Evolutionary conservation across 371 early-diverging fungal species (phyloP).

Genomic region (Saksenaea oblongispora): DNA sequence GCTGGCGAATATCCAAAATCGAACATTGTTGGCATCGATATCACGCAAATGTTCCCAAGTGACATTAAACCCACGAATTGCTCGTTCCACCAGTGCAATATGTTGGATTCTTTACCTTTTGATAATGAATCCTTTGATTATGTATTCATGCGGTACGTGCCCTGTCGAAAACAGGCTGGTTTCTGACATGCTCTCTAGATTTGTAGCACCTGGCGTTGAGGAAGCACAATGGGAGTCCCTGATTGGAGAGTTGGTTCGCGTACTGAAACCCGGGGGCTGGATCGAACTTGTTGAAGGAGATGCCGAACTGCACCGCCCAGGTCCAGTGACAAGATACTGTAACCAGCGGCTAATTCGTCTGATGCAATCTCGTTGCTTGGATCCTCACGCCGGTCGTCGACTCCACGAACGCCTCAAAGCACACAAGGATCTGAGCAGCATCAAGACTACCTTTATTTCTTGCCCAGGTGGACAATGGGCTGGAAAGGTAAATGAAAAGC

Average conservation of each 20-base stretch:
- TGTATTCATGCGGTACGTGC: conserved; percentile 45
- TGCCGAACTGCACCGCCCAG: conserved; percentile 39
- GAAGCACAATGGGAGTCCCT: conserved; percentile 30
- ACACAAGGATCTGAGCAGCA: conserved; percentile 19
- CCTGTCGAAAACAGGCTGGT: neutral
- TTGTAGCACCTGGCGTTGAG: conserved; percentile 35
- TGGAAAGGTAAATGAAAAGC: conserved; percentile 36
- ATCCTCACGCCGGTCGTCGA: conserved; percentile 30
- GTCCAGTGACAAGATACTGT: conserved; percentile 37
- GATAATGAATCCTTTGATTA: conserved; percentile 48
- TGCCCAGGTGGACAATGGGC: conserved; percentile 57
- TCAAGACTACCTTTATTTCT: conserved; percentile 40
- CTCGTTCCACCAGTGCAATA: conserved; percentile 39
- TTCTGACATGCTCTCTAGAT: conserved; percentile 17
- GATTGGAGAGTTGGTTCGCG: conserved; percentile 36
- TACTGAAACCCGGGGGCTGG: conserved; percentile 49
- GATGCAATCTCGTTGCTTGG: conserved; percentile 30
- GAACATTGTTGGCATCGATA: conserved; percentile 51
- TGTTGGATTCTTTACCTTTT: conserved; percentile 38
- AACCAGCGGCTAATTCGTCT: conserved; percentile 28
- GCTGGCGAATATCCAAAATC: conserved; percentile 60
- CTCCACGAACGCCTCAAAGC: conserved; percentile 28
- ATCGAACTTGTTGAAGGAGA: conserved; percentile 47
- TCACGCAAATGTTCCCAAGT: conserved; percentile 37
- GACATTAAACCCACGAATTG: conserved; percentile 50